Percentiles rank a stretch among this genome's conserved stretches.
phyloP scores from a whole-genome alignment of 1,139 yeast genomes.

The Kurtzmaniella quercitrusa region DNA sequence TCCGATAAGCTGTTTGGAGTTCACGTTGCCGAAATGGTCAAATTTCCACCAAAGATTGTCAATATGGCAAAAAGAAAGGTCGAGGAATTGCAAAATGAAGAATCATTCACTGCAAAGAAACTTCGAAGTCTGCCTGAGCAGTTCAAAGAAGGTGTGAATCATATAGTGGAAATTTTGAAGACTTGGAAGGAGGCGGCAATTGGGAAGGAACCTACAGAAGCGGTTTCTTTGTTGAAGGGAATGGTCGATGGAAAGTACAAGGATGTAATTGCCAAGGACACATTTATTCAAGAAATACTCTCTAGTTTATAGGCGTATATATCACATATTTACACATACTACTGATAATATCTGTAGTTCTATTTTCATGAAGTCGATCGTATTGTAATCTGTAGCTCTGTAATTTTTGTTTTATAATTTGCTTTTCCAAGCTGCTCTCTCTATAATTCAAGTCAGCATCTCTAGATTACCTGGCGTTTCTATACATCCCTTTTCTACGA shows the following conservation, averaged over 20 bases:
- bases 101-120: constrained; percentile 37
- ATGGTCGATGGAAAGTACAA: constrained; percentile 25
- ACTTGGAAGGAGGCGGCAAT: constrained; percentile 57
- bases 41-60: constrained; percentile 83
- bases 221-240: constrained; percentile 34
- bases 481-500: too few relatives aligned
- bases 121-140: constrained; percentile 54
- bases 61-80: constrained; percentile 96
- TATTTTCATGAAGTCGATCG: too few relatives aligned
- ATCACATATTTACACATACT: too few relatives aligned
- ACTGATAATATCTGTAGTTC: too few relatives aligned
- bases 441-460: too few relatives aligned
- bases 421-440: too few relatives aligned
- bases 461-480: too few relatives aligned
- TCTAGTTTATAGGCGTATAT: constrained; percentile 30
- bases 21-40: constrained; percentile 93
- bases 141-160: constrained; percentile 50
- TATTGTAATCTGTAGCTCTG: too few relatives aligned
- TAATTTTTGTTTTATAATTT: too few relatives aligned
- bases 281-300: constrained; percentile 40
- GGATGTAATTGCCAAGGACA: constrained; percentile 24
- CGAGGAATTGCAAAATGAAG: constrained; percentile 62
- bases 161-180: constrained; percentile 52
- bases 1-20: constrained; percentile 96
- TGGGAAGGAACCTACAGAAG: constrained; percentile 31